Base-by-base conservation (phyloP, 1,284 basidiomycete genomes). In the Mrakiaceae sp. region DNA sequence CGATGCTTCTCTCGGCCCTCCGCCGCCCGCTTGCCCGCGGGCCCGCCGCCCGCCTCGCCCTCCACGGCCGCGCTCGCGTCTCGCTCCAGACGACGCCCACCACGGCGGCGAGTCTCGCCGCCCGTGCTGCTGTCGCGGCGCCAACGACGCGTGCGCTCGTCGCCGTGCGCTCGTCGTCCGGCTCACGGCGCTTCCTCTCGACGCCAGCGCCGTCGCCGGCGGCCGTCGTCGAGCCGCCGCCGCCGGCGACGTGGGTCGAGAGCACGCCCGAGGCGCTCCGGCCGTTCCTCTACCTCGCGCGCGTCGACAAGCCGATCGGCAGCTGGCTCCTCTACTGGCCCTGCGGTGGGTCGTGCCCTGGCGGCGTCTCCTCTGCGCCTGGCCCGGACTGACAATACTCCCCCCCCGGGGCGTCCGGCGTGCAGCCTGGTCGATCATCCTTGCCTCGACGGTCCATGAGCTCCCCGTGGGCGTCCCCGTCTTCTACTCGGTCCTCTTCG, bases 291-390 rank as follows among this genome's bases (percentile, higher is more conserved):
- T 85, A 87, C 71, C 80, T 98, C 40, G 87, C 87, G 58, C 83
- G 95, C 62, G 81, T 95, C 61, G 93, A 98, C 79, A 98, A 97
- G 73, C 95, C 96, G 10, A 97, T 95, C 69, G 95, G 95, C 27
- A 91, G 90, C 0, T 79, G 94, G 66, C 78, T 98, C 5, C 80
- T 98, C 10, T 96, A 87, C 74, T 94, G 91, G 80, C 95, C 95
- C 1, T 97, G 95, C 74, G 82, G 92, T 93, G 66, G 68, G 86
- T 82, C 52, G 27, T 27, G 55, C 8, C 55, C 9, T 56, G 4
- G 43, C 63, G 5, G 48, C 48, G 14, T 9, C 4, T 47, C 42
- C 42, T 6, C 6, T 57, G 14, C 5, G 3, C 11, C 48, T 14
- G 11, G 40, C 9, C 12, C 5, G 5, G 43, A 3, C 46, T 10